Conservation (phyloP, 73 alveolate species). For the Paramecium tetraurelia region DNA sequence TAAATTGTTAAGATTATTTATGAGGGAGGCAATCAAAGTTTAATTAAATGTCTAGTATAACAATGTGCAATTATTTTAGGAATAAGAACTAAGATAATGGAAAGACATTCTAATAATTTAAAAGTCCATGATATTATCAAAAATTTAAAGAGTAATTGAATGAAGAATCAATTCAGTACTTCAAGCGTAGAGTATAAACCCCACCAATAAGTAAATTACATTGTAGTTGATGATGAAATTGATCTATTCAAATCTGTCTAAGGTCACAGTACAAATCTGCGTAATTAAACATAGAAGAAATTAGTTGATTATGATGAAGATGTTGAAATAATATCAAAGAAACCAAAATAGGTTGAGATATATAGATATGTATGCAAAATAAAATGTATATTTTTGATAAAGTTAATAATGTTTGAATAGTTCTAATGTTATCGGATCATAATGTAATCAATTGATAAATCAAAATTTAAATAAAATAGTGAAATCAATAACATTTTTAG, state of each 20-base stretch:
- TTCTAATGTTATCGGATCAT: too few relatives aligned
- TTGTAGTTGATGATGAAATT: not conserved
- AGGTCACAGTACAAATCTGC: not conserved
- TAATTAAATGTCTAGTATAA: not conserved
- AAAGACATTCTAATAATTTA: not conserved
- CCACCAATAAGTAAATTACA: not conserved
- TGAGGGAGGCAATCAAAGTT: not conserved
- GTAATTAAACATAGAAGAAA: not conserved
- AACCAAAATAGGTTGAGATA: not conserved
- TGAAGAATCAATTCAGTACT: not conserved
- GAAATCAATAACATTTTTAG: not conserved
- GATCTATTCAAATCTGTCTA: not conserved
- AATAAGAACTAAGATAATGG: not conserved
- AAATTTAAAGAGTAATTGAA: not conserved
- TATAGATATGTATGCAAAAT: not conserved
- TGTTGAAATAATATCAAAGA: not conserved
- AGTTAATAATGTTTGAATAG: not conserved
- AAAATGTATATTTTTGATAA: not conserved
- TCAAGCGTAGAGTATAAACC: not conserved
- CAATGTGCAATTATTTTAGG: not conserved
- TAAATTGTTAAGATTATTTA: slow-evolving; percentile 3
- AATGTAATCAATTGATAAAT: not conserved
- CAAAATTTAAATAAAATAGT: not conserved
- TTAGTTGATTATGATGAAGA: slow-evolving; percentile 10
- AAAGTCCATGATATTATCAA: not conserved